phyloP scores from a whole-genome alignment of 2,329 filamentous ascomycete genomes.

The Elsinoe fawcettii region DNA sequence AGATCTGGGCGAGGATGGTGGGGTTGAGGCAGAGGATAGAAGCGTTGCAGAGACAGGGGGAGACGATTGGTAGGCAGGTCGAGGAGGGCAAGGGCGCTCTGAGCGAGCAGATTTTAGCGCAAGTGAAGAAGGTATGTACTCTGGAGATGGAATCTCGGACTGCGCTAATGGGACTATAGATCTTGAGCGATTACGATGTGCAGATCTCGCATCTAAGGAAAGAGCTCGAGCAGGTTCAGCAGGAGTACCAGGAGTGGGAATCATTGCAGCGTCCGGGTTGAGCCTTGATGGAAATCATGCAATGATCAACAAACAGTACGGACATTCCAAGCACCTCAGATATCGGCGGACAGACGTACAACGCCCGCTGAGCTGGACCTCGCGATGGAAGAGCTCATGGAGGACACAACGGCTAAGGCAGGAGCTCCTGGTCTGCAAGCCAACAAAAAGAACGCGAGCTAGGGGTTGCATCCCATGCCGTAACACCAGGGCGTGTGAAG shows the following conservation, averaged over 20 bases:
- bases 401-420: no score
- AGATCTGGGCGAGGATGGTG: constrained; percentile 77
- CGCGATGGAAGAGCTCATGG: no score
- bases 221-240: constrained; percentile 51
- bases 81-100: constrained; percentile 45
- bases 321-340: no score
- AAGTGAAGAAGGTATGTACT: constrained; percentile 62
- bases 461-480: no score
- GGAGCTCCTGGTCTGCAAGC: no score
- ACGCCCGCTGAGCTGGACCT: no score
- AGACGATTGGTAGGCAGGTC: constrained; percentile 50
- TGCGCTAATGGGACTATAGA: constrained; percentile 41
- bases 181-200: constrained; percentile 73
- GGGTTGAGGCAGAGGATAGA: constrained; percentile 65
- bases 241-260: constrained; percentile 53
- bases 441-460: no score
- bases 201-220: constrained; percentile 68
- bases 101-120: constrained; percentile 61
- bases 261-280: constrained; percentile 16
- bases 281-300: neutral
- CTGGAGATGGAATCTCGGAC: neutral
- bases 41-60: constrained; percentile 64
- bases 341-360: no score
- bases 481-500: no score
- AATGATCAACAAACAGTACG: no score